phyloP scores from a whole-genome alignment of 345 rosid genomes.

The Camelina neglecta region DNA sequence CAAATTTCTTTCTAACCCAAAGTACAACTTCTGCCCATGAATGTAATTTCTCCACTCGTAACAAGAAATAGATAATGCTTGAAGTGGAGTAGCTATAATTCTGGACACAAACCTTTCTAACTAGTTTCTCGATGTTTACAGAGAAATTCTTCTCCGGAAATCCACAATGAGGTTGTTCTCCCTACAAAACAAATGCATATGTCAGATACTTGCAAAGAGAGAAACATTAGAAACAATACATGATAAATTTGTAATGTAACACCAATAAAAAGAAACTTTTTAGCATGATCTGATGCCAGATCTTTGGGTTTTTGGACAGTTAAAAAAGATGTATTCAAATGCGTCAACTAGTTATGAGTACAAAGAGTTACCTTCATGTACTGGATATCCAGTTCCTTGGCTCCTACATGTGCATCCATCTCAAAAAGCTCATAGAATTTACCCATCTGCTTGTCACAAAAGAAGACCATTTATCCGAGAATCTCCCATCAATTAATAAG shows the following conservation, averaged over 20 bases:
- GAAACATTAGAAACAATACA: constrained; percentile 8
- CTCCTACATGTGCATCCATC: constrained; percentile 98
- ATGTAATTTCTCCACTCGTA: not conserved
- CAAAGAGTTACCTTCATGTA: constrained; percentile 84
- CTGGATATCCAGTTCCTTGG: constrained; percentile 89
- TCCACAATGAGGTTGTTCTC: constrained; percentile 99
- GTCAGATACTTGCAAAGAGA: constrained; percentile 26
- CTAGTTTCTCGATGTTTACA: constrained; percentile 87
- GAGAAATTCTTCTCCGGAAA: constrained; percentile 96
- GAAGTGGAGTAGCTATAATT: constrained; percentile 13
- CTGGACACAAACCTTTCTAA: constrained; percentile 71
- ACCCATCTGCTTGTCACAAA: constrained; percentile 75
- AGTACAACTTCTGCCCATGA: constrained; percentile 27
- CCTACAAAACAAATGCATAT: constrained; percentile 52
- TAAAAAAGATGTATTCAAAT: constrained; percentile 5
- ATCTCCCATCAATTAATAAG: constrained; percentile 3
- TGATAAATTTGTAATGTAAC: not conserved
- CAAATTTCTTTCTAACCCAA: constrained; percentile 27
- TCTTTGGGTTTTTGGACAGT: not conserved
- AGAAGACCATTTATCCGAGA: constrained; percentile 6
- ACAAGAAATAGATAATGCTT: constrained; percentile 34
- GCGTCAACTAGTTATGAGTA: constrained; percentile 3
- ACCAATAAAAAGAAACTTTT: not conserved
- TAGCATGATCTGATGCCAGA: constrained; percentile 5
- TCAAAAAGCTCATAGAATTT: constrained; percentile 98